Conservation (phyloP, 139 green algal genomes). For the Chlamydomonas sp. region DNA sequence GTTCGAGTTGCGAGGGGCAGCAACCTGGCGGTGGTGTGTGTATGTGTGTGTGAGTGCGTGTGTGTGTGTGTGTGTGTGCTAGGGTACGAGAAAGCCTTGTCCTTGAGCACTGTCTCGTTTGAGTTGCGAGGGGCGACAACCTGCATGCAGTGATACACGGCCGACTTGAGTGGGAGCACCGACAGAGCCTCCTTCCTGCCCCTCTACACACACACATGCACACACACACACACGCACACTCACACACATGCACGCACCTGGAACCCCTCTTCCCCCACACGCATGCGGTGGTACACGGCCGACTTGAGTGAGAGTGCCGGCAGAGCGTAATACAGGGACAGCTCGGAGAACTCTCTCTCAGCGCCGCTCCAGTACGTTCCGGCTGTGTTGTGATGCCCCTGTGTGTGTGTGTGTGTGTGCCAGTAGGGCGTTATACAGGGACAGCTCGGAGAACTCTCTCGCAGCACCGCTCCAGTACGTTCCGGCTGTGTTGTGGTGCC, state of each 20-base stretch:
- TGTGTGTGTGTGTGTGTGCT: neutral
- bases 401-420: slow-evolving; percentile 7
- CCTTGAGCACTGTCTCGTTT: neutral
- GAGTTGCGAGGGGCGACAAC: neutral
- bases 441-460: slow-evolving; percentile 26
- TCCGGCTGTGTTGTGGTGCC: no score
- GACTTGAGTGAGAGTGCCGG: slow-evolving; percentile 12
- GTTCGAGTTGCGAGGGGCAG: neutral
- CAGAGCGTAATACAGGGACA: slow-evolving; percentile 31
- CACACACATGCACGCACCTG: no score
- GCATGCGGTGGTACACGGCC: neutral
- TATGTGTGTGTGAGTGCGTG: no score
- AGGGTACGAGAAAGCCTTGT: slow-evolving; percentile 8
- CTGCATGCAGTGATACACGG: no score
- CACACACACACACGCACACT: no score
- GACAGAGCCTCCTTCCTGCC: slow-evolving; percentile 27
- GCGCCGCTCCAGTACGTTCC: slow-evolving; percentile 19
- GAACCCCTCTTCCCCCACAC: no score
- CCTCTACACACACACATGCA: no score
- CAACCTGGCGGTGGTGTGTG: no score
- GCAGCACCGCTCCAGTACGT: slow-evolving; percentile 21
- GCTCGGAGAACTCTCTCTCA: slow-evolving; percentile 26
- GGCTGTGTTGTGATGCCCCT: no score
- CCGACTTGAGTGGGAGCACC: slow-evolving; percentile 2
- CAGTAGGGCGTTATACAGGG: slow-evolving; percentile 28